Evolutionary conservation across 2,329 filamentous ascomycete genomes (phyloP), one percentile per base, ranked within the genome.

Genomic region (Immersiporthe knoxdaviesiana): DNA sequence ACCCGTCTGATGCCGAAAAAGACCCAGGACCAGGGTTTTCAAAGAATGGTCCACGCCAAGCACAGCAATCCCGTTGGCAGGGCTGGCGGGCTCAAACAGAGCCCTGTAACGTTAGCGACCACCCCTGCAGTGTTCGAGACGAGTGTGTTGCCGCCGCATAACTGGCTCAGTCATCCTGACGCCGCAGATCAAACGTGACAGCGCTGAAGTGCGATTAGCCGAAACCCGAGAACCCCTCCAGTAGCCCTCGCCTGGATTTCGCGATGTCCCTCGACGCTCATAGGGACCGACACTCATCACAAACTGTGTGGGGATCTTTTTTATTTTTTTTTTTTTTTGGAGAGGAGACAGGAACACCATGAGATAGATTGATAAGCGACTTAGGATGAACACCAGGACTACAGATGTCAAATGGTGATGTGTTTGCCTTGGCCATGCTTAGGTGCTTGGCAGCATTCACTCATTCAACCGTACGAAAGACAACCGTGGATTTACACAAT

Each of bases 131-230:
- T 35, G 56, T 59, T n/a, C 30, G 56, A n/a, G 30, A 37, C 56
- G 30, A 37, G n/a, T n/a, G n/a, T n/a, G 18, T 37, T 59, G 30
- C 32, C 56, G 56, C 30, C 56, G 56, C 56, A 35, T 59, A 21
- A 37, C 56, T 59, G 56, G 56, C 18, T 30, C 56, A 12, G 30
- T 59, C 32, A 32, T 69, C 50, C 68, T 69, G 68, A 63, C 54
- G 68, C 64, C 64, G 68, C 64, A 67, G 68, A 69, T 69, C 68
- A 69, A 67, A 69, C 68, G 44, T 67, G 64, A 39, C 11, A 63
- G 37, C 61, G 50, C 54, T 24, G 65, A 21, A 24, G 56, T 59
- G 18, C 7, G 1, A 59, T 14, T 59, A 59, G 30, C 56, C 56
- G 56, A 21, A 59, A n/a, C 30, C 56, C 56, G 56, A 59, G 30